Base-by-base conservation (phyloP, 768 basidiomycete genomes). In the Gloeostereum incarnatum region DNA sequence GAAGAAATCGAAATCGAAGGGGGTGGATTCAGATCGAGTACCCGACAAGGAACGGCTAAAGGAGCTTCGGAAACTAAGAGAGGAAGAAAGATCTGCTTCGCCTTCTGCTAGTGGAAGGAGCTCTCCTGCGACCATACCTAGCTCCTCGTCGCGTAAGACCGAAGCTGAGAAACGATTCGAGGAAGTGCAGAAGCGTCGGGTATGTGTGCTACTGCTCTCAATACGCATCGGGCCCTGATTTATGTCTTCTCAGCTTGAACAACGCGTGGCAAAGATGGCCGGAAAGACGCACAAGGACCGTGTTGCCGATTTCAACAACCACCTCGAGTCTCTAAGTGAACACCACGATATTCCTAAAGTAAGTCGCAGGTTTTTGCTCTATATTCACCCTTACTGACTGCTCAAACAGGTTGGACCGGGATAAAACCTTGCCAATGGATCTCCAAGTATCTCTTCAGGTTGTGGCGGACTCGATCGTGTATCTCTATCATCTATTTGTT, bases 291-390 rank as follows among this genome's bases (percentile, higher is more conserved):
- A 96, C 62, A 96, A 96, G 61, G 91, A 96, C 44, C 81, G 91
- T 30, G 91, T 96, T 25, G 78, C 75, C 46, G 89, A 92, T 51
- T 89, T 93, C 51, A 96, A 96, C 53, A 51, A 72, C 18, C 85
- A 92, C 54, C 67, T 96, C 6, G 91, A 93, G 60, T 64, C 75
- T 41, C 71, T 92, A 41, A 87, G 84, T 57, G 90, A 93, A 63
- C 91, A 92, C 69, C 87, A 94, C 58, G 90, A 93, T 57, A 91
- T 92, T 51, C 90, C 90, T 27, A 92, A 93, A 73, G 88, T 81
- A 55, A 43, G 62, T 51, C 17, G 35, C 33, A 40, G 20, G 13
- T 41, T 38, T 17, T 27, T 42, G 6, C 17, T 19, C 9, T 30
- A 32, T 22, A 43, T 24, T 41, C 39, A 7, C 42, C 50, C 16